Evolutionary conservation across 108 stramenopile genomes (phyloP).

Genomic region (Nitzschia sp.): DNA sequence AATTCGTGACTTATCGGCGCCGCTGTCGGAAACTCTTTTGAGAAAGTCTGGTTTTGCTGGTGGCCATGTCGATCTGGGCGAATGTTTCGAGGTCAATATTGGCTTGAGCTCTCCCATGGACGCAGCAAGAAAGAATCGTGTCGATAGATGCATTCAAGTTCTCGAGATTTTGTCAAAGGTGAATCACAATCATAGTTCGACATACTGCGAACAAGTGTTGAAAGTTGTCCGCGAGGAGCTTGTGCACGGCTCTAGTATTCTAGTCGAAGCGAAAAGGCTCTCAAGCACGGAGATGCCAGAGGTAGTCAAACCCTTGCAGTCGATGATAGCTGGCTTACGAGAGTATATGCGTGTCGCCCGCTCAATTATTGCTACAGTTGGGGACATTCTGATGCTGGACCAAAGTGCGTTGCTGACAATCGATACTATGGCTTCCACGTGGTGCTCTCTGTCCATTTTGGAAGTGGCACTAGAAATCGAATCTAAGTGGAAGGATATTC

Average conservation of each 20-base stretch:
- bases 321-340: constrained; percentile 48
- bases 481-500: constrained; percentile 43
- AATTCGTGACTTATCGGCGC: constrained; percentile 21
- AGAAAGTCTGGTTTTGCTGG: constrained; percentile 26
- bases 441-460: constrained; percentile 39
- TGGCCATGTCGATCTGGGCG: constrained; percentile 33
- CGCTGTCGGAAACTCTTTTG: constrained; percentile 28
- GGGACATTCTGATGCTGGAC: constrained; percentile 60
- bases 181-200: constrained; percentile 8
- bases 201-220: constrained; percentile 37
- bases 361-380: constrained; percentile 62
- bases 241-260: neutral
- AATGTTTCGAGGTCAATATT: constrained; percentile 42
- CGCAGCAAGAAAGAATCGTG: neutral
- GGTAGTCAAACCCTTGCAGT: neutral
- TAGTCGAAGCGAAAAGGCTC: constrained; percentile 17
- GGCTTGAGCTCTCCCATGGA: constrained; percentile 23
- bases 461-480: constrained; percentile 41
- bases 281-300: constrained; percentile 6
- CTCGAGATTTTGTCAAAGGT: constrained; percentile 22
- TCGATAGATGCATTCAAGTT: constrained; percentile 28
- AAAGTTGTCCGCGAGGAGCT: constrained; percentile 32
- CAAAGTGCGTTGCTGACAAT: constrained; percentile 29
- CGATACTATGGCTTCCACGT: constrained; percentile 42
- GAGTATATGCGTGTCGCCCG: constrained; percentile 68